Evolutionary conservation across 768 basidiomycete genomes (phyloP).

Genomic region (Pleurotus ostreatus): DNA sequence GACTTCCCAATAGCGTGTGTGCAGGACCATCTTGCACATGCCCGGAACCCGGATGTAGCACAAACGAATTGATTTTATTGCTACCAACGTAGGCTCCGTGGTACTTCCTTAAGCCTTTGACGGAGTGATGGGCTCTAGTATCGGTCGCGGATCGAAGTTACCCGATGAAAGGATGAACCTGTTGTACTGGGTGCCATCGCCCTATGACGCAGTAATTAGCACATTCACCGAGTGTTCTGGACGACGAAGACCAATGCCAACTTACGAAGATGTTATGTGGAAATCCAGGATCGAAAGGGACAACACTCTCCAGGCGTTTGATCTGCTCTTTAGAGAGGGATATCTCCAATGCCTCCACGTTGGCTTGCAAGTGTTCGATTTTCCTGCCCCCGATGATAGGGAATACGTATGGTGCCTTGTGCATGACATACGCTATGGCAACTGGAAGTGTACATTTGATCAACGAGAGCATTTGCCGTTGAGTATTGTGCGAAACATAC

Average conservation of each 20-base stretch:
- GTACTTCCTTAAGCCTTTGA: background rate
- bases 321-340: slow-evolving; percentile 41
- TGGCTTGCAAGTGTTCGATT: slow-evolving; percentile 45
- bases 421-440: slow-evolving; percentile 51
- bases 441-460: slow-evolving; percentile 20
- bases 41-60: no score
- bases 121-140: slow-evolving; percentile 11
- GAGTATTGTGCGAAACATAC: slow-evolving; percentile 20
- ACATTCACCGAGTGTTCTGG: background rate
- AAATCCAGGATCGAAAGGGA: slow-evolving; percentile 47
- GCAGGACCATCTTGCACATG: no score
- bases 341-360: slow-evolving; percentile 48
- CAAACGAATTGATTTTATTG: no score
- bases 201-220: slow-evolving; percentile 4
- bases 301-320: slow-evolving; percentile 34
- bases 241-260: background rate
- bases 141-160: slow-evolving; percentile 12
- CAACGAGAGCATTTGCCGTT: no score
- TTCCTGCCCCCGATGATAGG: slow-evolving; percentile 50
- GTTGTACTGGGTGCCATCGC: slow-evolving; percentile 15
- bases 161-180: slow-evolving; percentile 11
- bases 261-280: slow-evolving; percentile 29
- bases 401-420: slow-evolving; percentile 51
- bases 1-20: no score
- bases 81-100: no score